Percentiles rank a stretch among this genome's conserved stretches.
Evolutionary conservation across 306 rosid species (phyloP).

Genomic region (Sesbania bispinosa): DNA sequence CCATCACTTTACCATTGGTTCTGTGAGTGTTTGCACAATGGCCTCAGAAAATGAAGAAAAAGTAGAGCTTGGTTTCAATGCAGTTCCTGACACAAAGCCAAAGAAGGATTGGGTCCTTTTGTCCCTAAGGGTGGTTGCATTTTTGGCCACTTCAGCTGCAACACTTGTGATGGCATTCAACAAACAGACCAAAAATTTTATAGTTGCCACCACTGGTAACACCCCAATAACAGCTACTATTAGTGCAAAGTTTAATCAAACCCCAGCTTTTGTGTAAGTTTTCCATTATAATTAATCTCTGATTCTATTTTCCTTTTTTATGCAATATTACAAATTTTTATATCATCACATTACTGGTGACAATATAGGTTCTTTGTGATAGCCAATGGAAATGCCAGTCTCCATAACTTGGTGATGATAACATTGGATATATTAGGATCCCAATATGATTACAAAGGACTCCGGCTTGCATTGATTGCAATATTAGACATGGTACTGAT

Average conservation of each 20-base stretch:
- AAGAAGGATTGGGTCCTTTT: conserved; percentile 46
- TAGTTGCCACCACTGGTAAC: conserved; percentile 69
- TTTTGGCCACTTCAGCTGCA: conserved; percentile 69
- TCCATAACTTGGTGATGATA: conserved; percentile 77
- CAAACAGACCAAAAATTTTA: conserved; percentile 56
- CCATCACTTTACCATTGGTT: not conserved
- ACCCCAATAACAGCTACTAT: conserved; percentile 46
- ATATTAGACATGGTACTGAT: conserved; percentile 76
- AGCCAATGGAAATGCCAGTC: conserved; percentile 65
- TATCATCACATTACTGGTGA: not conserved
- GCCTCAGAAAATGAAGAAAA: conserved; percentile 44
- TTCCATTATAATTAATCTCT: not conserved
- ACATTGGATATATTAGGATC: conserved; percentile 47
- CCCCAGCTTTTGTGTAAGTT: conserved; percentile 86
- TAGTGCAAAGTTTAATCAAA: conserved; percentile 65
- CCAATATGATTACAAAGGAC: conserved; percentile 52
- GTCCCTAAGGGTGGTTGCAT: conserved; percentile 52
- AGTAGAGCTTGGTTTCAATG: conserved; percentile 22
- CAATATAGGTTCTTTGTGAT: conserved; percentile 76
- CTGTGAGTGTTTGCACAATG: conserved; percentile 39
- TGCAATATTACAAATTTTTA: not conserved
- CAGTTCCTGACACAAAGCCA: not conserved
- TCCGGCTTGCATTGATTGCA: conserved; percentile 59
- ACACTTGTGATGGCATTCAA: conserved; percentile 80
- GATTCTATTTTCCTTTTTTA: not conserved